Evolutionary conservation across 257 asterid genomes (phyloP).

Genomic region (Lycium ferocissimum): DNA sequence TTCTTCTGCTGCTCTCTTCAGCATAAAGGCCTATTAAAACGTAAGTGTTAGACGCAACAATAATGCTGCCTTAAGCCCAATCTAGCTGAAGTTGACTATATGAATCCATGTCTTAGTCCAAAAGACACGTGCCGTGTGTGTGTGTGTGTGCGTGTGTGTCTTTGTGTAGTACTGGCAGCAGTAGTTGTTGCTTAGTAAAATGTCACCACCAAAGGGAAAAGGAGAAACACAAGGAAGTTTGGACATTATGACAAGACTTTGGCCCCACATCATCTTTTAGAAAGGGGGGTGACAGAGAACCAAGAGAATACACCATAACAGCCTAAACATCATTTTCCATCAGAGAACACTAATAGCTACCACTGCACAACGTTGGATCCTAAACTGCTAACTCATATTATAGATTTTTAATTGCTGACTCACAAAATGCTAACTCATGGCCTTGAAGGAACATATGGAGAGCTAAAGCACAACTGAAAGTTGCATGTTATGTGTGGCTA

Average conservation of each 20-base stretch:
- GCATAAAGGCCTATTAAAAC: slow-evolving; percentile 80
- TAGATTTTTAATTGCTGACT: background rate
- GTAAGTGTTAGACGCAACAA: background rate
- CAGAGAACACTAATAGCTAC: background rate
- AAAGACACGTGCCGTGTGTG: background rate
- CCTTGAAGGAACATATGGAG: background rate
- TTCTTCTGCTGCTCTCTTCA: slow-evolving; percentile 96
- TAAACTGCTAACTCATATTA: background rate
- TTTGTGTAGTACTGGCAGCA: background rate
- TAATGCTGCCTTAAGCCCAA: background rate
- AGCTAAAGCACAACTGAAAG: background rate
- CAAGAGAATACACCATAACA: slow-evolving; percentile 17
- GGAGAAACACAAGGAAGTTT: background rate
- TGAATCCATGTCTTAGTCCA: background rate
- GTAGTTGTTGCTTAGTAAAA: background rate
- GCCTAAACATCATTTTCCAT: background rate
- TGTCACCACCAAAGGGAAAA: background rate
- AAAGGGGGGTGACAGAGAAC: background rate
- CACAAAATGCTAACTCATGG: background rate
- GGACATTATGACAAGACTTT: background rate
- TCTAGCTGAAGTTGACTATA: slow-evolving; percentile 5
- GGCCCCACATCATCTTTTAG: background rate
- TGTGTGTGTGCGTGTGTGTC: too few relatives aligned
- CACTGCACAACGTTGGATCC: background rate
- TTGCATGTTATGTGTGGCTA: background rate